Evolutionary conservation across 345 rosid genomes (phyloP), one percentile per base, ranked within the genome.

Genomic region (Diplotaxis tenuifolia): DNA sequence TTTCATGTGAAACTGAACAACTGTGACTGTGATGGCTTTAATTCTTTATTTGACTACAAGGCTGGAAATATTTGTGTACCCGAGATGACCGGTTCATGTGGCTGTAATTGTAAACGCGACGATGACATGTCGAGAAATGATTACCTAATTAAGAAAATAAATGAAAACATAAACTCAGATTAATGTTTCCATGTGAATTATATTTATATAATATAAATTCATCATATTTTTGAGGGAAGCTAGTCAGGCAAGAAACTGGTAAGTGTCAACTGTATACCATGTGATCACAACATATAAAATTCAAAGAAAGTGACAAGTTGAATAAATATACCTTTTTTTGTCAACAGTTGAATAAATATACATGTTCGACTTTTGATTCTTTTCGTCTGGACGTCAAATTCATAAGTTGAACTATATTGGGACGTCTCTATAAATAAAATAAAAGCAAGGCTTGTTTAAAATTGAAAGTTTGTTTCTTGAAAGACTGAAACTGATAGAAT

Each of bases 1-100:
- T 25, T 27, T 69, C 38, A 75, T 62, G 65, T 75, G 70, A 58
- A 68, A 68, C 50, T 54, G 52, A 62, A 62, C 69, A 68, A n/a
- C 10, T 38, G 38, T 15, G 29, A 62, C 10, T 38, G 38, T 15
- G 38, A 62, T 38, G 27, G 7, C 4, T 19, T 68, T 6, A 40
- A 67, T 61, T 38, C 74, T 67, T 60, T 38, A 29, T 19, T 68
- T 68, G 63, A 36, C 64, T 68, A n/a, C 19, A 75, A 61, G 54
- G 45, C 31, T 60, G 14, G 1, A 49, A 16, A 59, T 60, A 49
- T 67, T 5, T 34, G 18, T 40, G 32, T 18, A 18, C 25, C 61
- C 45, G 62, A 67, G 63, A 50, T 52, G 5, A 19, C 53, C 23
- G 23, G 57, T 61, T 67, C 78, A 67, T 22, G 19, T 68, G 55